Conservation (phyloP, 2,329 filamentous ascomycete genomes). For the Talaromyces verruculosus region DNA sequence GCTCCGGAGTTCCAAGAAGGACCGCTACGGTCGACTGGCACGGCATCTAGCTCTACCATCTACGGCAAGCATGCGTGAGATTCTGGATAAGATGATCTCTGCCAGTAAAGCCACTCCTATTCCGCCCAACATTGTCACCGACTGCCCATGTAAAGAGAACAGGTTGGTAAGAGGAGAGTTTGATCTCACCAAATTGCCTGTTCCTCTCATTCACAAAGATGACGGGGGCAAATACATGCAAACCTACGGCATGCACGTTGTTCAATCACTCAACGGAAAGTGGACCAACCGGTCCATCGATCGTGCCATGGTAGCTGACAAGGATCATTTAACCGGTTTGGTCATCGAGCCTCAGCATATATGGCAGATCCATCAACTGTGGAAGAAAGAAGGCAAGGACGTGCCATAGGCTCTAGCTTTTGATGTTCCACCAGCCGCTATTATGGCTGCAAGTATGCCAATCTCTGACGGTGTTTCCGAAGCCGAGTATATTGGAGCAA, state of each 20-base stretch:
- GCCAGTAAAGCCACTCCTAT: background rate
- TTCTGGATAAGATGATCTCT: background rate
- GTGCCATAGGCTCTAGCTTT: conserved; percentile 37
- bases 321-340: background rate
- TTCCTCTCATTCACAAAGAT: background rate
- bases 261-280: background rate
- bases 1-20: background rate
- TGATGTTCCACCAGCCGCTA: conserved; percentile 51
- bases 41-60: background rate
- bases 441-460: conserved; percentile 52
- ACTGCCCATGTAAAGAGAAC: background rate
- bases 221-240: background rate
- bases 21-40: background rate
- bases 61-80: background rate
- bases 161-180: background rate
- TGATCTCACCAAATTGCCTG: background rate
- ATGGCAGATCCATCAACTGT: background rate
- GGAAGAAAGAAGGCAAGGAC: background rate
- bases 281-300: background rate
- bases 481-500: conserved; percentile 44
- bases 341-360: background rate
- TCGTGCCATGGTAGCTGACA: background rate
- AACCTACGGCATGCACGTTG: background rate
- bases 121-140: background rate
- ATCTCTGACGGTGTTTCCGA: conserved; percentile 53